Conservation (phyloP, 192 early-diverging fungal genomes). For the Umbelopsis sp. region DNA sequence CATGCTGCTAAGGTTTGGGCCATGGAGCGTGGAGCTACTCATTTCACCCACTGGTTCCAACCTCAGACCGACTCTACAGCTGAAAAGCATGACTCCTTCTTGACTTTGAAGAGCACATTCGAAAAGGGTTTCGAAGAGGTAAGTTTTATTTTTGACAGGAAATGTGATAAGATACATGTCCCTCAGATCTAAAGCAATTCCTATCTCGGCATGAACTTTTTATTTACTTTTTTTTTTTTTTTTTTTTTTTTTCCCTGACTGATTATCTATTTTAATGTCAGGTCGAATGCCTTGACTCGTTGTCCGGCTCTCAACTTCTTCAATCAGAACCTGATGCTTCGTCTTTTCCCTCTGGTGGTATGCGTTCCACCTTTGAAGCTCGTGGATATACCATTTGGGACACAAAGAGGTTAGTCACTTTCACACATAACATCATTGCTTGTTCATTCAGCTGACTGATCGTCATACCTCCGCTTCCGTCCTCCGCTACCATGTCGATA, state of each 20-base stretch:
- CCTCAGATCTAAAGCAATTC: conserved; percentile 6
- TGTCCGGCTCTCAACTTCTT: conserved; percentile 95
- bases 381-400: conserved; percentile 99
- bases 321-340: conserved; percentile 99
- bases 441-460: conserved; percentile 22
- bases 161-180: background rate
- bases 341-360: conserved; percentile 97
- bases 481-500: conserved; percentile 24
- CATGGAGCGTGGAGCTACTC: conserved; percentile 94
- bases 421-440: conserved; percentile 9
- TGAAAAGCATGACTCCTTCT: conserved; percentile 99
- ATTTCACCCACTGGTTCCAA: conserved; percentile 99
- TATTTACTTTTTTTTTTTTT: background rate
- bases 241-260: conserved; percentile 6
- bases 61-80: conserved; percentile 98
- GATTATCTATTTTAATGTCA: conserved; percentile 24
- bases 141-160: background rate
- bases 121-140: conserved; percentile 86
- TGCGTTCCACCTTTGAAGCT: conserved; percentile 97
- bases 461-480: background rate
- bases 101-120: conserved; percentile 83
- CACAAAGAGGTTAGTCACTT: conserved; percentile 59
- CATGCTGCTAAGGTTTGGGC: conserved; percentile 98
- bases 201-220: conserved; percentile 1
- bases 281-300: conserved; percentile 83